Evolutionary conservation across 108 stramenopile genomes (phyloP), one percentile per base, ranked within the genome.

Genomic region (Nitzschia inconspicua): DNA sequence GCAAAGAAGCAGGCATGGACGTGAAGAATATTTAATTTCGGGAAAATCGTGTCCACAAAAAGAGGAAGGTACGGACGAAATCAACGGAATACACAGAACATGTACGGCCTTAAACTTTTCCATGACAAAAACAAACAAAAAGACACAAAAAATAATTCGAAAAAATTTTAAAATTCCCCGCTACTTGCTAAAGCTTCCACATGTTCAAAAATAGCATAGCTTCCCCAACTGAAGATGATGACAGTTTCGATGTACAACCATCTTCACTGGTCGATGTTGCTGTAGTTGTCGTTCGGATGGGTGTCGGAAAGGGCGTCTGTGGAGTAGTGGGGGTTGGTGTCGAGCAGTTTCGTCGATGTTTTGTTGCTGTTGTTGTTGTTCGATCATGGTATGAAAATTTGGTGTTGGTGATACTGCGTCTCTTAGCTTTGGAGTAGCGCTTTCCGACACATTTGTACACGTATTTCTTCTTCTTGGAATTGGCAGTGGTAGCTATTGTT

Each of bases 141-240:
- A n/a, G n/a, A n/a, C n/a, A n/a, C n/a, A n/a, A n/a, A n/a, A n/a
- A n/a, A n/a, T n/a, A n/a, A n/a, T n/a, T n/a, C n/a, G n/a, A n/a
- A n/a, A n/a, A n/a, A n/a, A n/a, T n/a, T n/a, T n/a, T n/a, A n/a
- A n/a, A n/a, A n/a, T n/a, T n/a, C n/a, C n/a, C n/a, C n/a, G n/a
- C n/a, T n/a, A n/a, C n/a, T n/a, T n/a, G n/a, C n/a, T 49, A 83
- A 43, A 83, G 34, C 56, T 83, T 91, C 89, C 89, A 91, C 76
- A 91, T 71, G 16, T 79, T 83, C 66, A 91, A 54, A 78, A 91
- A 91, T 23, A 91, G 55, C 32, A 83, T 84, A 11, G 82, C 82
- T 63, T 91, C 89, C 20, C 82, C 80, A n/a, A 87, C 25, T 0
- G 84, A 61, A 31, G 80, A n/a, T n/a, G n/a, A n/a, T n/a, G n/a